Conservation (phyloP, 2,329 filamentous ascomycete species). For the Cladosporium sp. region DNA sequence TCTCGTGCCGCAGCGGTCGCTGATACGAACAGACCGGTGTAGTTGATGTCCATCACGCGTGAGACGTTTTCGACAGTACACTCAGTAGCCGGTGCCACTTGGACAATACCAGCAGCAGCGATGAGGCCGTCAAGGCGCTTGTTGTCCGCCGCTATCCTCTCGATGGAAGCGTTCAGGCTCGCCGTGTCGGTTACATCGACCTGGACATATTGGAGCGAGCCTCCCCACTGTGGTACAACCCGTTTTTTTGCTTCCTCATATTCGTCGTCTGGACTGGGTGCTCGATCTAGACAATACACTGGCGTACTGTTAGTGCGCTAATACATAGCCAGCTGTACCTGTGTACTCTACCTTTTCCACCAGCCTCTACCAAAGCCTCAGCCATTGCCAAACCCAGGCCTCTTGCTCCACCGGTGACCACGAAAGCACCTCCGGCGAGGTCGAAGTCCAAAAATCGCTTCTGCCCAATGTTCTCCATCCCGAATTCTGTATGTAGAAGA, state of each 20-base stretch:
- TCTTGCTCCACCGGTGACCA: conserved; percentile 27
- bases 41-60: conserved; percentile 47
- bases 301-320: too few species aligned
- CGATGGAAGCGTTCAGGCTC: conserved; percentile 23
- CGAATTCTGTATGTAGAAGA: background rate
- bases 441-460: too few species aligned
- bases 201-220: conserved; percentile 43
- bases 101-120: conserved; percentile 28
- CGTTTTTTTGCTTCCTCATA: conserved; percentile 38
- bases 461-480: too few species aligned
- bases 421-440: conserved; percentile 16
- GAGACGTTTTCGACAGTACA: conserved; percentile 34
- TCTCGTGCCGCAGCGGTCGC: conserved; percentile 45
- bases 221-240: conserved; percentile 34
- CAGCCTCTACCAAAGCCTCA: conserved; percentile 36
- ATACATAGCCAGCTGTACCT: too few species aligned
- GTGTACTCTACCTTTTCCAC: too few species aligned
- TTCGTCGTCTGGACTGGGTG: conserved; percentile 39
- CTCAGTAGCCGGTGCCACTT: conserved; percentile 24
- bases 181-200: conserved; percentile 43
- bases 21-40: conserved; percentile 45
- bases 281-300: conserved; percentile 47
- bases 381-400: conserved; percentile 29
- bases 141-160: conserved; percentile 25
- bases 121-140: conserved; percentile 27